phyloP scores from a whole-genome alignment of 305 asterid genomes.

The Galium porrigens region DNA sequence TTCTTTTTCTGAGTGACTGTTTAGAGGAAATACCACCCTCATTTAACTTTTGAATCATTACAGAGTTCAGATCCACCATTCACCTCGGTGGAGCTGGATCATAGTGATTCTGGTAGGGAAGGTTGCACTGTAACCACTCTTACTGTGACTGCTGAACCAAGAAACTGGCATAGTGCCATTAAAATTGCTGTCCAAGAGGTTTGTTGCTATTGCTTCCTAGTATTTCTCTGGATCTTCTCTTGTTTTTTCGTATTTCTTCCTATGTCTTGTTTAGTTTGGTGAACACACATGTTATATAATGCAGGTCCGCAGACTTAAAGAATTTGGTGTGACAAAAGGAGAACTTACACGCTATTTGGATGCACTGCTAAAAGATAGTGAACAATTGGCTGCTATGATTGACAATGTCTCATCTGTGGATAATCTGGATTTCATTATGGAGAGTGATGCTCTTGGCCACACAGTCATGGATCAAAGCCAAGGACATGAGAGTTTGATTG shows the following conservation, averaged over 20 bases:
- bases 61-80: conserved; percentile 99
- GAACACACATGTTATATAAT: conserved; percentile 9
- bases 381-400: conserved; percentile 95
- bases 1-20: background rate
- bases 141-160: conserved; percentile 90
- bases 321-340: conserved; percentile 95
- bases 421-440: conserved; percentile 90
- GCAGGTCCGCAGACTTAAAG: conserved; percentile 96
- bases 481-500: conserved; percentile 90
- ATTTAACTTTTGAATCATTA: conserved; percentile 27
- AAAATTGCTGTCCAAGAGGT: conserved; percentile 99
- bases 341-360: conserved; percentile 88
- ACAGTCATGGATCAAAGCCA: conserved; percentile 95
- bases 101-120: conserved; percentile 98
- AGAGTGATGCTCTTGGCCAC: conserved; percentile 96
- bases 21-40: conserved; percentile 10
- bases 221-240: background rate
- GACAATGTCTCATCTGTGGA: conserved; percentile 95
- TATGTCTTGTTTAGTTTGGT: background rate
- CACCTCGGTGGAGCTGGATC: conserved; percentile 95
- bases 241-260: background rate
- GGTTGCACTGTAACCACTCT: conserved; percentile 98
- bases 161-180: conserved; percentile 84
- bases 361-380: conserved; percentile 92
- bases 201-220: conserved; percentile 13